Base-by-base conservation (phyloP, 129 eudicot species). In the Lactuca sativa region DNA sequence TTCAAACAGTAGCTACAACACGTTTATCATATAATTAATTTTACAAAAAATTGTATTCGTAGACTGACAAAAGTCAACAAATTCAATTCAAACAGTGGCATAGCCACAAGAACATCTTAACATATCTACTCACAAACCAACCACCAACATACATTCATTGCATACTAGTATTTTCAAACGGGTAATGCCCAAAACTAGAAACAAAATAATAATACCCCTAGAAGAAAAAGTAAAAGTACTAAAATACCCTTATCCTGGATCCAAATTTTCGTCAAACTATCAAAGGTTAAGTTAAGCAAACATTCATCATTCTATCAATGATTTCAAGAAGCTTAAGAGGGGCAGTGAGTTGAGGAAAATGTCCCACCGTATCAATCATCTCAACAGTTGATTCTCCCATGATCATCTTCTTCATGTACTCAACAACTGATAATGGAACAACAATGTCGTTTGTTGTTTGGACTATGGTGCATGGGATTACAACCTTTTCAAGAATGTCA, bases 261-360 rank as follows among this genome's bases (percentile, higher is more conserved):
- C 53, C 57, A 67, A 13, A 40, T 18, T 0, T 25, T 74, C 58
- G 60, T 74, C 41, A 73, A 80, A 62, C 77, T 70, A 64, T 67
- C 84, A 70, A 86, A 71, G 59, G 74, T 83, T 31, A 75, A 63
- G 32, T 81, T 76, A 73, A 82, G 66, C 78, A 49, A 11, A 40
- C 14, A 7, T 66, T 80, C 64, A 88, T 72, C 58, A 74, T 84
- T 61, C 80, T 75, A 56, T 76, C 85, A 61, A 93, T 52, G 56
- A 89, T 82, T 32, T 87, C 72, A 6, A 89, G 83, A 74, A 93
- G 79, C 81, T 86, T 77, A 44, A 49, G 18, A 57, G 82, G 92
- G 8, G 84, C 88, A 3, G 95, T 89, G 53, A 93, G 82, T 7
- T 89, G 96, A 13, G 98, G 98, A 53, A 93, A 93, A 69, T 93